Base-by-base conservation (phyloP, 257 asterid genomes). In the Solanum verrucosum region DNA sequence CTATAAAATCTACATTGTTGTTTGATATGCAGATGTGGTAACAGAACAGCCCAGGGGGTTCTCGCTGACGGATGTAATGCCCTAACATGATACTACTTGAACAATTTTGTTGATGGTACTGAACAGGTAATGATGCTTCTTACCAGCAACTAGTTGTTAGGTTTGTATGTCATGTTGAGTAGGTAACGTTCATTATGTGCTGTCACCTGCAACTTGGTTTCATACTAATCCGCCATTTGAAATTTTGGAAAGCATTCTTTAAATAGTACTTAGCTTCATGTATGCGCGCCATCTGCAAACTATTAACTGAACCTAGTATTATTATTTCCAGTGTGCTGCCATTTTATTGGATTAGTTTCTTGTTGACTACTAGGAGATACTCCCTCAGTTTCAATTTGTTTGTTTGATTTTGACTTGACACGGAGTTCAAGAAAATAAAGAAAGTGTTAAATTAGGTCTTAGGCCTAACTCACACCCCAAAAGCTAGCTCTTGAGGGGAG, bases 31-130 rank as follows among this genome's bases (percentile, higher is more conserved):
- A 97, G 99, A 89, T 93, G 7, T 83, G 99, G 99, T 34, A 91
- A 90, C 88, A 91, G 99, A 79, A 96, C 98, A 23, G 20, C 93
- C 65, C 93, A 88, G 85, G 99, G 98, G 44, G 90, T 94, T 88
- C 82, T 96, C 16, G 92, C 94, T 25, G 99, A 96, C 88, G 90
- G 96, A 49, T 88, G 93, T 91, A 94, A 90, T 91, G 95, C 98
- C 82, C 93, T 97, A 25, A 88, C 93, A 92, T 95, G 98, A 37
- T 97, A 97, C 91, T 97, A 96, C 93, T 90, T 96, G 72, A 97
- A 96, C 94, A 97, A 96, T 91, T 95, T 96, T 90, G 87, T 92
- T 87, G 99, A 97, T 78, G 99, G 99, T 87, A 92, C 95, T 83
- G 95, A 93, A 89, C 99, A 95, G 98, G 98, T 97, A 70, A 16